Evolutionary conservation across 129 eudicot species (phyloP), one percentile per base, ranked within the genome.

Genomic region (Logfia minima): DNA sequence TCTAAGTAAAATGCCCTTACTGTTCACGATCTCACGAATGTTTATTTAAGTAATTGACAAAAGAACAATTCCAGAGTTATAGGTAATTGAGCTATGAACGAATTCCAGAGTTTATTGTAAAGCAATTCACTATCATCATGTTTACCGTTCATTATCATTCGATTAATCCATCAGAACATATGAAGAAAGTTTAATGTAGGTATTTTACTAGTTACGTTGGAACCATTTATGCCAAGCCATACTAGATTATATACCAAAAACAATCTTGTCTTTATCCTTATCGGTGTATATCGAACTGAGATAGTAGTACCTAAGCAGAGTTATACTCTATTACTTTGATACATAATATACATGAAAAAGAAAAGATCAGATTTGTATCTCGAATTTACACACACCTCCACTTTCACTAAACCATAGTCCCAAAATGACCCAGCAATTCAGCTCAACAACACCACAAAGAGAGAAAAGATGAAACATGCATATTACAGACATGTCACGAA

Each of bases 381-480:
- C 74, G 60, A 80, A 55, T 80, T 66, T 80, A 80, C 83, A 80
- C 69, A 78, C 81, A 37, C 34, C 8, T 43, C 70, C 69, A 59
- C 62, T 61, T 76, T 64, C 55, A 65, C 81, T 58, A 77, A n/a
- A 60, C 75, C 75, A 77, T 68, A 77, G 70, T 70, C 24, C 59
- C 81, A 69, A 80, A 56, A 76, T 31, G 37, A 66, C 71, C n/a
- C 73, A 77, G 21, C 10, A 77, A 61, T 34, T 53, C n/a, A 59
- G 11, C 63, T 51, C 34, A 59, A 32, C 52, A 45, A 48, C 51
- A 64, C 22, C 31, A 41, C 21, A 65, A 65, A 48, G 55, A 39
- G 48, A 79, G 28, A 58, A 19, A 19, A 7, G 13, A 58, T 58
- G 2, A n/a, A 6, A 22, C 65, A 32, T 26, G 67, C 68, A 23